phyloP scores from a whole-genome alignment of 345 rosid genomes.

The Arabis alpina region DNA sequence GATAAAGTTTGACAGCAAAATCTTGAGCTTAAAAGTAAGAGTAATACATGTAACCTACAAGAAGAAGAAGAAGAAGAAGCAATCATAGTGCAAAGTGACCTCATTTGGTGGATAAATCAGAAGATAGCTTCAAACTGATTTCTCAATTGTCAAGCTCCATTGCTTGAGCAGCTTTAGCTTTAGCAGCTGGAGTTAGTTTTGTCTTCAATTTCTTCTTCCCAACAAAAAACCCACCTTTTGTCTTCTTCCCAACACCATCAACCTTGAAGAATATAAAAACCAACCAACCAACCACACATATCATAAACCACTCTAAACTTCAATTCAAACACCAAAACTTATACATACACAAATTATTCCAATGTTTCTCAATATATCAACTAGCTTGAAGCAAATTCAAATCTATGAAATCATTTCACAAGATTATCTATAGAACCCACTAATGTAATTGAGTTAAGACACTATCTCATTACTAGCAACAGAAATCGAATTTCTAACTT shows the following conservation, averaged over 20 bases:
- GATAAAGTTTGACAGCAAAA: conserved; percentile 5
- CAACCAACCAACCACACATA: conserved; percentile 1
- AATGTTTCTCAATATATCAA: too few relatives aligned
- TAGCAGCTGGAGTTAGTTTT: conserved; percentile 67
- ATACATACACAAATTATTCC: too few relatives aligned
- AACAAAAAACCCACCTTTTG: conserved; percentile 81
- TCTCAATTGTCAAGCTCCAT: conserved; percentile 91
- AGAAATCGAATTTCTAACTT: not conserved
- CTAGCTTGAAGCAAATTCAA: not conserved
- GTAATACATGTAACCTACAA: conserved; percentile 18
- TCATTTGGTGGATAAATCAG: not conserved
- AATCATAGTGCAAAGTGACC: not conserved
- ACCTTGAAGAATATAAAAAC: conserved; percentile 50
- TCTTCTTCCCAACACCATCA: conserved; percentile 71
- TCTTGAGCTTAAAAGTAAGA: conserved; percentile 10
- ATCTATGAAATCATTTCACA: not conserved
- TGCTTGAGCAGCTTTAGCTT: conserved; percentile 92
- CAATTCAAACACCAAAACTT: not conserved
- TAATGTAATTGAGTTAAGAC: not conserved
- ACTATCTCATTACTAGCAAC: too few relatives aligned
- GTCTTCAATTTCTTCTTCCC: conserved; percentile 93
- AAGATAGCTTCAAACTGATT: conserved; percentile 29
- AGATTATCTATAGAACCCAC: not conserved
- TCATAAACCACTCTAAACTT: conserved; percentile 14
- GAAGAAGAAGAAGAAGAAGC: not conserved